Evolutionary conservation across 305 asterid genomes (phyloP).

Genomic region (Andrographis paniculata): DNA sequence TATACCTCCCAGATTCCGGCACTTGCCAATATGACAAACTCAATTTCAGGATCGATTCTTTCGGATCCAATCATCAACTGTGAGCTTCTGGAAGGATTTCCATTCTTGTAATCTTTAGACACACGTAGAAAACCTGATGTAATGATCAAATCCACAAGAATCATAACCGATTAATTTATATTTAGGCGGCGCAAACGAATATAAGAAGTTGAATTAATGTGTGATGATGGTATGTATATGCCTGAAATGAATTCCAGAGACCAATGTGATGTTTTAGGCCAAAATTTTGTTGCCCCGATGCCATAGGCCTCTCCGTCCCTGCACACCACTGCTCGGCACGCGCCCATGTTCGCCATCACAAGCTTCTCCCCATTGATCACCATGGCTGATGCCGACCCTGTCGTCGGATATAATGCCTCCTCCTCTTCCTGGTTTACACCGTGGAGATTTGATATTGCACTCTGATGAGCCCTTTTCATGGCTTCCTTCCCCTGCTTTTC

Average conservation of each 20-base stretch:
- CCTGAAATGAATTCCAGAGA: constrained; percentile 33
- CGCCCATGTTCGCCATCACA: constrained; percentile 45
- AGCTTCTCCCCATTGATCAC: constrained; percentile 52
- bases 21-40: constrained; percentile 52
- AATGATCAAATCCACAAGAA: not conserved
- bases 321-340: constrained; percentile 45
- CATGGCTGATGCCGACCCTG: constrained; percentile 47
- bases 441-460: constrained; percentile 27
- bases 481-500: constrained; percentile 36
- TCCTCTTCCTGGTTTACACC: constrained; percentile 21
- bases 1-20: constrained; percentile 63
- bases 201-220: not conserved
- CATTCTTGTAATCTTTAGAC: constrained; percentile 11
- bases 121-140: constrained; percentile 22
- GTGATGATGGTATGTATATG: not conserved
- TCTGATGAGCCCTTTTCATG: constrained; percentile 37
- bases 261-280: constrained; percentile 26
- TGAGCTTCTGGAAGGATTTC: constrained; percentile 20
- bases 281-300: constrained; percentile 26
- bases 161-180: too few species aligned
- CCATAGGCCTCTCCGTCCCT: constrained; percentile 47
- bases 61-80: constrained; percentile 33
- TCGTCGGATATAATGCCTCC: constrained; percentile 1
- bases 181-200: not conserved
- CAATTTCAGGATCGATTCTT: constrained; percentile 37